Evolutionary conservation across 441 rosid genomes (phyloP), one percentile per base, ranked within the genome.

Genomic region (Adansonia gregorii): DNA sequence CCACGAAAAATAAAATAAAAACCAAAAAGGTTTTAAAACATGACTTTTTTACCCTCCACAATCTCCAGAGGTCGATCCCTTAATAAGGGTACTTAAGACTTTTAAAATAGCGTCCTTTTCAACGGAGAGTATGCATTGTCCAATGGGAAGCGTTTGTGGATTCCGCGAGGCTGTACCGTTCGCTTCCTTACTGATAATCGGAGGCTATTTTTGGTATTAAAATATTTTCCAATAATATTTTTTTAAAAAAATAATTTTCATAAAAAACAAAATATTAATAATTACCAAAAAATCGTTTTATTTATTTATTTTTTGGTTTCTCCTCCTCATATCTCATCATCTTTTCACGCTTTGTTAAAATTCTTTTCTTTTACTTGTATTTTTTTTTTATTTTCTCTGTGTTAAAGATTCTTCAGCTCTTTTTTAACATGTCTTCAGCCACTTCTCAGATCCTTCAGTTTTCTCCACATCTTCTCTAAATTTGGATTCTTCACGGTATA

Each of bases 401-500:
- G 31, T 43, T 31, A 19, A 59, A 55, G 72, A 48, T 68, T 69
- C 56, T 64, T 8, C 19, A 5, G 35, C 74, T 54, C 11, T 31
- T 15, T 19, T 43, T 15, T 5, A 49, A 65, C 72, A 79, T 76
- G 81, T 75, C 72, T 45, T 6, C 54, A 22, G 84, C 83, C 76
- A 81, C 84, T 81, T 76, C 81, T 61, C 81, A 76, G 82, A 86
- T 83, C 82, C 81, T 46, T 58, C 67, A 8, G 49, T 78, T 66
- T 51, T 79, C 67, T 54, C 77, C 31, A 10, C 5, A 51, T 49
- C 20, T 51, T 51, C 69, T 45, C 72, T 71, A 35, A 51, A n/a
- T 46, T 64, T 61, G 49, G 70, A 35, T 69, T 55, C 31, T 0
- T 64, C 74, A 3, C 67, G 84, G 85, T 84, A 78, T 24, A n/a